phyloP scores from a whole-genome alignment of 2,329 filamentous ascomycete genomes.

The Cadophora malorum region DNA sequence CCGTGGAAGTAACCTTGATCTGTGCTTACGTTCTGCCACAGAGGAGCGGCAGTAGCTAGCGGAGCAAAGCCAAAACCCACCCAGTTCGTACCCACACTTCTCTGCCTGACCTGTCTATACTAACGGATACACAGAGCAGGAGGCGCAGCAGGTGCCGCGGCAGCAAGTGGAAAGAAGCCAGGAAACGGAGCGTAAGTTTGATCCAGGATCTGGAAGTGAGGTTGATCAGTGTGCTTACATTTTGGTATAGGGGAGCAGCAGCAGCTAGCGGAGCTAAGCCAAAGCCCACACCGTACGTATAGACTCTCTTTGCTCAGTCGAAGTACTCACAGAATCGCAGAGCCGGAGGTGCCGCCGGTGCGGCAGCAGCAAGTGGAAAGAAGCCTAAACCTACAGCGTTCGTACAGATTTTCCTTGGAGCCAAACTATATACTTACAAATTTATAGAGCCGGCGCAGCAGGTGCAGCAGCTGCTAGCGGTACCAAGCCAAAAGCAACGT shows the following conservation, averaged over 20 bases:
- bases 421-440: not conserved
- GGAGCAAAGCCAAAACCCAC: not conserved
- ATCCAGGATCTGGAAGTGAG: not conserved
- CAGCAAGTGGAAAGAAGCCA: not conserved
- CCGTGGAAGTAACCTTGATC: not conserved
- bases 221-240: too few species aligned
- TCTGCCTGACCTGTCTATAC: not conserved
- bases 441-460: not conserved
- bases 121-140: not conserved
- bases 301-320: not conserved
- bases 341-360: not conserved
- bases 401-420: not conserved
- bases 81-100: not conserved
- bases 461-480: not conserved
- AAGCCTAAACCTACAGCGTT: not conserved
- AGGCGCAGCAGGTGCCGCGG: not conserved
- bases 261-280: not conserved
- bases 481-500: not conserved
- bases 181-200: not conserved
- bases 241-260: not conserved
- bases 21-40: not conserved
- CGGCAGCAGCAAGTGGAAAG: not conserved
- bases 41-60: not conserved
- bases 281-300: not conserved
- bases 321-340: not conserved